Evolutionary conservation across 306 rosid genomes (phyloP), one percentile per base, ranked within the genome.

Genomic region (Lotus japonicus): DNA sequence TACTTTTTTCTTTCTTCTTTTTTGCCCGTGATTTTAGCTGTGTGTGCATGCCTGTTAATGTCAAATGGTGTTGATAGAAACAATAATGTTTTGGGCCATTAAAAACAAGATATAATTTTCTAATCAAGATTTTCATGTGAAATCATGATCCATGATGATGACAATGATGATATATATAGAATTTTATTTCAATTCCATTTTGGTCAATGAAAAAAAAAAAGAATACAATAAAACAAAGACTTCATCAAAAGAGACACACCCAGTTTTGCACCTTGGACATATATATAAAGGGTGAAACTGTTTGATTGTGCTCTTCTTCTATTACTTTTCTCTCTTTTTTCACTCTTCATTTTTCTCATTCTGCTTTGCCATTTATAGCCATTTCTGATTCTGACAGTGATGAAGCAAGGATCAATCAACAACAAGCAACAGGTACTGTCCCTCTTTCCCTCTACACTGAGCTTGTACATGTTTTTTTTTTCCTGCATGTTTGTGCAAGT

Each of bases 401-500:
- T 85, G 89, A 85, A 76, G 89, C 84, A 68, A 64, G 35, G 76
- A 2, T 49, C 92, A 48, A 75, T 72, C 72, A 68, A 77, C 74
- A 68, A 77, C 73, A 83, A 64, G 4, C 77, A 81, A 51, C 82
- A 87, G 91, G 96, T 89, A 79, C 1, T 55, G 54, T 66, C 1
- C 36, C 35, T 61, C 51, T 68, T 3, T 65, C 19, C 46, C 62
- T 51, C 66, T 61, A 41, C 33, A 13, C 16, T 19, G 49, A 38
- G 26, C 26, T 21, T 21, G 2, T 21, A 21, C 50, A 3, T 42
- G 6, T 55, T 68, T 64, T 33, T 7, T 14, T 45, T 18, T 17
- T 53, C 13, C 12, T 67, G 57, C 42, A 19, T 65, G 59, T 28
- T 55, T 61, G 54, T 68, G 42, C 13, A 15, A n/a, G 59, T 16